Evolutionary conservation across 78 protist species (phyloP).

Genomic region (Cavenderia fasciculata): DNA sequence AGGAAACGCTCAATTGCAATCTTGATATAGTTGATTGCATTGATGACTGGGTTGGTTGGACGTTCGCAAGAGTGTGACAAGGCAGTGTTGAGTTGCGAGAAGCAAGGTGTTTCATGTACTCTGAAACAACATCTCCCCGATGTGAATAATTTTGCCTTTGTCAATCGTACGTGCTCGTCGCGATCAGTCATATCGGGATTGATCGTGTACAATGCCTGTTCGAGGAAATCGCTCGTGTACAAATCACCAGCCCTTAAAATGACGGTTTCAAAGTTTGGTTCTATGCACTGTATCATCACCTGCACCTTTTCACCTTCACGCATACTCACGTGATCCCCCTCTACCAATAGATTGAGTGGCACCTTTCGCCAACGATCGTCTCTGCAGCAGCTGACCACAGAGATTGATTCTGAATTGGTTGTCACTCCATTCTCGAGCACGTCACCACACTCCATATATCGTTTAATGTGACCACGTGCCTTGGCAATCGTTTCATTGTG

Average conservation of each 20-base stretch:
- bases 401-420: conserved; percentile 21
- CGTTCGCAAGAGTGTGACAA: neutral
- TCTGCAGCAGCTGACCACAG: conserved; percentile 46
- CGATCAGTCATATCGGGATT: conserved; percentile 6
- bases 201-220: neutral
- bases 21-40: conserved; percentile 57
- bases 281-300: conserved; percentile 37
- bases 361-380: conserved; percentile 68
- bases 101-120: conserved; percentile 38
- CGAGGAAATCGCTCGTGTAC: conserved; percentile 14
- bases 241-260: conserved; percentile 19
- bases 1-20: conserved; percentile 50
- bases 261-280: conserved; percentile 20
- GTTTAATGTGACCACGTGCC: conserved; percentile 54
- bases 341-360: conserved; percentile 50
- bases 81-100: conserved; percentile 14
- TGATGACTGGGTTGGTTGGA: conserved; percentile 64
- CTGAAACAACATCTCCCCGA: conserved; percentile 57
- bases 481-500: conserved; percentile 67
- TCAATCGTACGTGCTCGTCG: neutral
- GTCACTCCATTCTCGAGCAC: conserved; percentile 44
- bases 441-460: conserved; percentile 40
- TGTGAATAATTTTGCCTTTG: conserved; percentile 3
- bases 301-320: conserved; percentile 53
- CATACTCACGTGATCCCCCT: conserved; percentile 63